phyloP scores from a whole-genome alignment of 495 filamentous ascomycete genomes.

The Neurospora sp. region DNA sequence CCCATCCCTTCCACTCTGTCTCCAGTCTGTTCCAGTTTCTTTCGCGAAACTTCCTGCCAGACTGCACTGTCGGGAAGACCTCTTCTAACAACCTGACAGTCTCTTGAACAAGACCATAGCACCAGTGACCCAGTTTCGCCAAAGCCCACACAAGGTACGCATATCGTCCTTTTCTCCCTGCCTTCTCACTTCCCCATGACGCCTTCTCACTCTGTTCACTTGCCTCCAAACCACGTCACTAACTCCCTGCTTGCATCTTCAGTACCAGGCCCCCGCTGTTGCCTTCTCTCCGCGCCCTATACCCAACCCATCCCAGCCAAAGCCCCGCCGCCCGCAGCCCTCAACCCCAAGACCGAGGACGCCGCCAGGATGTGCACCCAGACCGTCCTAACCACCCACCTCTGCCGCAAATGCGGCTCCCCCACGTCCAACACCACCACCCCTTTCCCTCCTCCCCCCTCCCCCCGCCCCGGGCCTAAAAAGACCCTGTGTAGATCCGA shows the following conservation, averaged over 20 bases:
- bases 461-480: too few relatives aligned
- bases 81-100: not conserved
- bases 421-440: not conserved
- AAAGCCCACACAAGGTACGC: not conserved
- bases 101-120: not conserved
- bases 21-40: not conserved
- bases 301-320: not conserved
- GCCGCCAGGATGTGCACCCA: not conserved
- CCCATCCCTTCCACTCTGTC: not conserved
- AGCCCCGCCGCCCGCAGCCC: not conserved
- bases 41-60: not conserved
- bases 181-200: not conserved
- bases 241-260: not conserved
- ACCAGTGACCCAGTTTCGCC: not conserved
- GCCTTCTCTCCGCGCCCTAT: not conserved
- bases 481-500: too few relatives aligned
- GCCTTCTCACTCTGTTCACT: not conserved
- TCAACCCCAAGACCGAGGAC: not conserved
- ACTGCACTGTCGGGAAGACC: not conserved
- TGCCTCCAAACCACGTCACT: not conserved
- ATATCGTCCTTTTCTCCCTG: not conserved
- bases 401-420: not conserved
- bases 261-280: not conserved
- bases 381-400: not conserved
- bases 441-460: too few relatives aligned